A percentile compares a stretch with the other conserved stretches of the same genome.
These are phyloP conservation scores for Xerocomus potaroensis DNA, from an alignment of 768 basidiomycete species.

Conservation along the genomic window DNA sequence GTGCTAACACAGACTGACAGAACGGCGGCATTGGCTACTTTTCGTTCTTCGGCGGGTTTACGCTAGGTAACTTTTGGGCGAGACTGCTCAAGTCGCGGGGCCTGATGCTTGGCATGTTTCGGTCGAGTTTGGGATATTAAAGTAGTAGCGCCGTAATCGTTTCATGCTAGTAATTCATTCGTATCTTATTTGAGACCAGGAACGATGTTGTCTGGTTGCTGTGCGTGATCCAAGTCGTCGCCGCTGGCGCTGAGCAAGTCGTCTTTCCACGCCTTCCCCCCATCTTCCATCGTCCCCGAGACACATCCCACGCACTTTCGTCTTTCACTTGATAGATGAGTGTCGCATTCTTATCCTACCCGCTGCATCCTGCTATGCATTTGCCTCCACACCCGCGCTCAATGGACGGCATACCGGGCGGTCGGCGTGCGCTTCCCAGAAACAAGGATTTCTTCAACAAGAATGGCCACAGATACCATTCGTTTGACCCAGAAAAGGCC, in stretches of 20 bases:
- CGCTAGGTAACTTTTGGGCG: constrained; percentile 42
- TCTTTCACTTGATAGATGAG: constrained; percentile 10
- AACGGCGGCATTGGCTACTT: constrained; percentile 38
- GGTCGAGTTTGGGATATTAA: constrained; percentile 28
- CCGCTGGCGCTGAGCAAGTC: constrained; percentile 1
- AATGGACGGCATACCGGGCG: constrained; percentile 18
- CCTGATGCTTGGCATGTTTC: constrained; percentile 25
- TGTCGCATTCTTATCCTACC: constrained; percentile 8
- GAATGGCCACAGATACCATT: constrained; percentile 61
- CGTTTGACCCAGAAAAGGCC: constrained; percentile 69
- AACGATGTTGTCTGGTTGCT: neutral
- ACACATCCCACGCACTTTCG: constrained; percentile 9
- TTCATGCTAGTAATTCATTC: constrained; percentile 10
- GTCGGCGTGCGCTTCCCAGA: constrained; percentile 31
- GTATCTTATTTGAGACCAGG: constrained; percentile 6
- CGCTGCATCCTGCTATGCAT: constrained; percentile 23
- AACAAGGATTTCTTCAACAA: constrained; percentile 58
- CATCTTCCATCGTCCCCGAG: constrained; percentile 3
- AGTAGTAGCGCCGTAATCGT: constrained; percentile 7
- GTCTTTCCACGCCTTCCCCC: constrained; percentile 11
- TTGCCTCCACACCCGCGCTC: constrained; percentile 15
- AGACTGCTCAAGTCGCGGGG: constrained; percentile 37
- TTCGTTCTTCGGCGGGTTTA: constrained; percentile 40
- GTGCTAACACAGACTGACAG: constrained; percentile 24
- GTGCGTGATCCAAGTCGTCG: constrained; percentile 2